Conservation (phyloP, 73 alveolate species). For the Effrenium voratum region DNA sequence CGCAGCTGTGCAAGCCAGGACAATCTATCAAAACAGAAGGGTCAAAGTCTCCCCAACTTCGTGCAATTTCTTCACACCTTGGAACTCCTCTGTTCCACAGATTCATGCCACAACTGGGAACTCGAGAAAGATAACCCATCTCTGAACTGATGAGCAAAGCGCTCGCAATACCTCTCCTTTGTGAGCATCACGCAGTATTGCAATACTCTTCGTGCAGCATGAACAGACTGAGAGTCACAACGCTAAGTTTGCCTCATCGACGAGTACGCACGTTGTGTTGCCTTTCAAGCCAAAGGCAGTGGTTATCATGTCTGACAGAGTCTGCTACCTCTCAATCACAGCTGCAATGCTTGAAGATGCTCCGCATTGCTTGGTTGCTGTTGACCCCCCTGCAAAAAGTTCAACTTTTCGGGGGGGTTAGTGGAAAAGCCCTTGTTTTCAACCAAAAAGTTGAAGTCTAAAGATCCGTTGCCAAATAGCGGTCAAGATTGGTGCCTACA, state of each 20-base stretch:
- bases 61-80: not conserved
- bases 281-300: not conserved
- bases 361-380: too few species aligned
- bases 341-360: too few species aligned
- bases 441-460: too few species aligned
- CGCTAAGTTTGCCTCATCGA: constrained; percentile 45
- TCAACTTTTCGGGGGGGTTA: too few species aligned
- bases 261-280: constrained; percentile 11
- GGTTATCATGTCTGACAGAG: not conserved
- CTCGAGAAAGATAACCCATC: constrained; percentile 24
- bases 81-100: not conserved
- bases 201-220: constrained; percentile 5
- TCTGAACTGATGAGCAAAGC: constrained; percentile 30
- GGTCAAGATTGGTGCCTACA: too few species aligned
- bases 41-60: not conserved
- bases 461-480: too few species aligned
- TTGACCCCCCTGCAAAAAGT: too few species aligned
- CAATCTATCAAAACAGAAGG: not conserved
- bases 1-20: constrained; percentile 37
- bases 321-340: too few species aligned
- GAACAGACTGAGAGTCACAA: not conserved
- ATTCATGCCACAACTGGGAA: not conserved
- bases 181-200: not conserved
- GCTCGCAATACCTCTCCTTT: not conserved
- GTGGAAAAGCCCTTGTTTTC: too few species aligned